Conservation (phyloP, 768 basidiomycete species). For the Lentinula raphanica region DNA sequence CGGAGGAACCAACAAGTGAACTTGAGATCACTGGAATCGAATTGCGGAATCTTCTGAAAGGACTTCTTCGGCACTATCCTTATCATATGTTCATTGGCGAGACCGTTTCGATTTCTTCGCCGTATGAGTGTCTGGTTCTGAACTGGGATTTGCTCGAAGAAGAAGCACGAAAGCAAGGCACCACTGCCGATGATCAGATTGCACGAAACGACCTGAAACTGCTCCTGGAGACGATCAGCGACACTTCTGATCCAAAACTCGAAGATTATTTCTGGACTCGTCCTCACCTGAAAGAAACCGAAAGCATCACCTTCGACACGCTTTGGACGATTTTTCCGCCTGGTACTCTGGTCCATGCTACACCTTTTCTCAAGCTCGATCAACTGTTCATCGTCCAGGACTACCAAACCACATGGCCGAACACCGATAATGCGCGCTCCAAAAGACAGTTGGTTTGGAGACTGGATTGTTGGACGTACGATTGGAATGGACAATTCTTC, state of each 20-base stretch:
- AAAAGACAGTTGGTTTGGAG: neutral
- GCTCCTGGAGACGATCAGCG: neutral
- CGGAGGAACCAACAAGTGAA: neutral
- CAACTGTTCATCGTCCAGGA: neutral
- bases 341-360: neutral
- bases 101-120: neutral
- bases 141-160: neutral
- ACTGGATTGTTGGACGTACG: neutral
- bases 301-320: neutral
- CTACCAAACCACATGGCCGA: neutral
- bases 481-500: neutral
- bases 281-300: neutral
- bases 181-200: neutral
- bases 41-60: neutral
- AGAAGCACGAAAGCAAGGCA: neutral
- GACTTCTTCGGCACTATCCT: neutral
- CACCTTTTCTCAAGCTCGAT: neutral
- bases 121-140: neutral
- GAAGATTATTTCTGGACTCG: neutral
- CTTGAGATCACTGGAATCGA: neutral
- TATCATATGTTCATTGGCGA: neutral
- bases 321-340: neutral
- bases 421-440: neutral
- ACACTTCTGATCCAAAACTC: neutral
- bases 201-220: neutral